A percentile compares a stretch with the other conserved stretches of the same genome.
phyloP scores from a whole-genome alignment of 2,329 filamentous ascomycete genomes.

The Ophiognomonia clavigignenti-juglandacearum region DNA sequence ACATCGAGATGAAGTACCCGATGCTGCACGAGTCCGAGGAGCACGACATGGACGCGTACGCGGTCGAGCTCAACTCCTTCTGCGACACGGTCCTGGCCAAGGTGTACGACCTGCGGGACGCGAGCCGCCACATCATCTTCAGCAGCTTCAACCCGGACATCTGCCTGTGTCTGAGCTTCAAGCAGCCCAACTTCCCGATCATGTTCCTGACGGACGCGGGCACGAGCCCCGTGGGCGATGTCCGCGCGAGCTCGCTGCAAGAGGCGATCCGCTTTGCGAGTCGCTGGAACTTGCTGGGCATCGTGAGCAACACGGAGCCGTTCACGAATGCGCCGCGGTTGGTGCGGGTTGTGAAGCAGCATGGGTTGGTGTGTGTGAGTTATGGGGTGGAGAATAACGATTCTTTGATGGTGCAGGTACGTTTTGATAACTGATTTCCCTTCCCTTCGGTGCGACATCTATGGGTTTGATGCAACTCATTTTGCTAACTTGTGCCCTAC shows the following conservation, averaged over 20 bases:
- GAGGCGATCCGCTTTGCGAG: slow-evolving; percentile 93
- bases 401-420: slow-evolving; percentile 75
- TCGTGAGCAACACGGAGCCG: slow-evolving; percentile 84
- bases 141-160: slow-evolving; percentile 97
- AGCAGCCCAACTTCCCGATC: slow-evolving; percentile 94
- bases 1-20: slow-evolving; percentile 98
- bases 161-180: slow-evolving; percentile 89
- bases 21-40: slow-evolving; percentile 96
- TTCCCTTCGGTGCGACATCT: no score
- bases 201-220: slow-evolving; percentile 92
- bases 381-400: slow-evolving; percentile 94
- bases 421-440: no score
- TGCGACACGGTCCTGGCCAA: slow-evolving; percentile 87
- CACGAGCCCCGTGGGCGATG: slow-evolving; percentile 74
- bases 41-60: slow-evolving; percentile 94
- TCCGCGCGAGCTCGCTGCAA: slow-evolving; percentile 85
- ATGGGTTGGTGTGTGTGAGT: slow-evolving; percentile 87
- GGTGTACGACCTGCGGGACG: slow-evolving; percentile 79
- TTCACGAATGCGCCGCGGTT: slow-evolving; percentile 84
- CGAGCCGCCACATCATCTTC: slow-evolving; percentile 84
- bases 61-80: slow-evolving; percentile 92
- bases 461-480: no score
- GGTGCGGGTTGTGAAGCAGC: slow-evolving; percentile 90
- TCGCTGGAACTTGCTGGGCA: slow-evolving; percentile 89
- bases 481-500: neutral